phyloP scores from a whole-genome alignment of 148 eudicot genomes.

The Diospyros kaki region DNA sequence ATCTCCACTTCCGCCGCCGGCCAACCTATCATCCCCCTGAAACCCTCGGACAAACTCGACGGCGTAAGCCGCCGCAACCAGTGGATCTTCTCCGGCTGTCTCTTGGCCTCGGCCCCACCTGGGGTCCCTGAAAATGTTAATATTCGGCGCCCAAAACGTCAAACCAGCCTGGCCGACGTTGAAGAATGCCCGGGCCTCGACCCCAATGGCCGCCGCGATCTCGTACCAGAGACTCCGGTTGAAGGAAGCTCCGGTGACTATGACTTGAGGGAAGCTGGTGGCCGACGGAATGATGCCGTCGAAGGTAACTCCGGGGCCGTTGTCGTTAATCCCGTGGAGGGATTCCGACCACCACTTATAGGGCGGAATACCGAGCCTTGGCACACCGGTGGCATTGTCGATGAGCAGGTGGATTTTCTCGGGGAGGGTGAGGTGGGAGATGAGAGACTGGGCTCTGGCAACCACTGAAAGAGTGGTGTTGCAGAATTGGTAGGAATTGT shows the following conservation, averaged over 20 bases:
- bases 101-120: slow-evolving; percentile 99
- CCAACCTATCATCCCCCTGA: slow-evolving; percentile 34
- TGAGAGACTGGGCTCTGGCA: slow-evolving; percentile 44
- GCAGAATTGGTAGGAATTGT: slow-evolving; percentile 59
- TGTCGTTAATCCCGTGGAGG: slow-evolving; percentile 71
- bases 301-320: slow-evolving; percentile 84
- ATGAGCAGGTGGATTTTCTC: slow-evolving; percentile 63
- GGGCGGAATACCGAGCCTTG: slow-evolving; percentile 58
- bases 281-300: slow-evolving; percentile 50
- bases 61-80: slow-evolving; percentile 49
- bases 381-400: slow-evolving; percentile 55
- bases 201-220: slow-evolving; percentile 50
- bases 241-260: slow-evolving; percentile 60
- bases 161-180: slow-evolving; percentile 83
- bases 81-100: slow-evolving; percentile 98
- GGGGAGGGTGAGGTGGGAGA: slow-evolving; percentile 55
- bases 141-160: slow-evolving; percentile 93
- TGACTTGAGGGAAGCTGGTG: slow-evolving; percentile 71
- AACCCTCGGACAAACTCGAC: slow-evolving; percentile 76
- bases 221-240: slow-evolving; percentile 53
- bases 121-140: slow-evolving; percentile 91
- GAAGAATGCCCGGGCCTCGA: slow-evolving; percentile 83
- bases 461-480: slow-evolving; percentile 42
- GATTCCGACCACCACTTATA: slow-evolving; percentile 99
- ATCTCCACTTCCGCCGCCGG: slow-evolving; percentile 7